Evolutionary conservation across 2,329 filamentous ascomycete species (phyloP).

Genomic region (Ceratocystiopsis minuta): DNA sequence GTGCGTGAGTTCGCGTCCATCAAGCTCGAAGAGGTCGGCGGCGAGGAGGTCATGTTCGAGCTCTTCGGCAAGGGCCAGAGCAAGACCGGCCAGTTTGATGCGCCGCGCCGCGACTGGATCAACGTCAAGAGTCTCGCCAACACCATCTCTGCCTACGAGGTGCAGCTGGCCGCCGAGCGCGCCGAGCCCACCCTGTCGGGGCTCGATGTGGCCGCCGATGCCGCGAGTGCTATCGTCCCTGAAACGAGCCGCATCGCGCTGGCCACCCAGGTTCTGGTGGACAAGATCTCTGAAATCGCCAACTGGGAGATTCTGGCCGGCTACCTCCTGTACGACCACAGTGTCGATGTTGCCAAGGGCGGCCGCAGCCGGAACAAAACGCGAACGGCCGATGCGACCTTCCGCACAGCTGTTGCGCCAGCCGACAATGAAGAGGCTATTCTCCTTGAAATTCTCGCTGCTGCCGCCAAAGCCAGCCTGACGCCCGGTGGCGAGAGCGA

Average conservation of each 20-base stretch:
- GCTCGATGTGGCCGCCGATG: constrained; percentile 19
- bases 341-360: constrained; percentile 34
- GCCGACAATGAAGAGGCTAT: constrained; percentile 63
- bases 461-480: constrained; percentile 60
- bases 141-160: constrained; percentile 65
- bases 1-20: constrained; percentile 65
- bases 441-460: constrained; percentile 71
- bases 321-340: constrained; percentile 86
- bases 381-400: constrained; percentile 27
- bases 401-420: constrained; percentile 58
- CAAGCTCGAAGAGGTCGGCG: constrained; percentile 70
- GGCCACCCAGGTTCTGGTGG: constrained; percentile 71
- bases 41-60: constrained; percentile 60
- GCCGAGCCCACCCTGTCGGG: constrained; percentile 11
- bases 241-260: constrained; percentile 66
- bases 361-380: constrained; percentile 9
- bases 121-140: constrained; percentile 82
- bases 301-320: constrained; percentile 81
- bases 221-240: constrained; percentile 36
- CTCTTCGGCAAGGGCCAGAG: constrained; percentile 46
- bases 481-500: constrained; percentile 45
- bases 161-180: constrained; percentile 36
- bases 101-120: constrained; percentile 69
- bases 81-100: constrained; percentile 51
- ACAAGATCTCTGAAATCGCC: constrained; percentile 60